Conservation (phyloP, 768 basidiomycete species). For the Trametes sanguinea region DNA sequence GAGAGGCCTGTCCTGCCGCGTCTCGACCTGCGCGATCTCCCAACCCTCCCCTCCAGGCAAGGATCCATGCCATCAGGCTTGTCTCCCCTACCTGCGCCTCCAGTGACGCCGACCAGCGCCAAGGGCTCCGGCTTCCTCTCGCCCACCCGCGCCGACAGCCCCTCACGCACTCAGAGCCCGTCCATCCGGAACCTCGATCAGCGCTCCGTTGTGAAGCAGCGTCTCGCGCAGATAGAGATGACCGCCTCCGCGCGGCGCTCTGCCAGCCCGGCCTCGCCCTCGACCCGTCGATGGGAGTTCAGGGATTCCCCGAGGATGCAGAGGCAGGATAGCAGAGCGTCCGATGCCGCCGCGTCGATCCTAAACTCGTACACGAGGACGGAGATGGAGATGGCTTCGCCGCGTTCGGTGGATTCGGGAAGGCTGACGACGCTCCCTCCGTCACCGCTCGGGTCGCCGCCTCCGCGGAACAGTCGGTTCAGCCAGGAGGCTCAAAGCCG, state of each 20-base stretch:
- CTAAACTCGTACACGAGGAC: conserved; percentile 11
- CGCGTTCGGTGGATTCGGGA: conserved; percentile 14
- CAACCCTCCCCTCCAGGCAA: background rate
- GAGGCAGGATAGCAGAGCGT: conserved; percentile 9
- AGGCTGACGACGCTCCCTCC: conserved; percentile 17
- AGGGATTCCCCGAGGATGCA: conserved; percentile 1
- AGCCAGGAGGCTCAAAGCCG: background rate
- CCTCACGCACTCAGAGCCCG: conserved; percentile 47
- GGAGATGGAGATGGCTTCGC: conserved; percentile 11
- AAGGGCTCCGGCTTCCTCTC: conserved; percentile 31
- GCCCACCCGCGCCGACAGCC: conserved; percentile 27
- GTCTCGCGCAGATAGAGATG: conserved; percentile 60
- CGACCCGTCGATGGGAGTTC: conserved; percentile 9
- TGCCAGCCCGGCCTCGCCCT: conserved; percentile 20
- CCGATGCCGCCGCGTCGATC: conserved; percentile 9
- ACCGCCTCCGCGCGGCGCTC: conserved; percentile 18
- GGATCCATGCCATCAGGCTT: conserved; percentile 4
- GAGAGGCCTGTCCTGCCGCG: conserved; percentile 35
- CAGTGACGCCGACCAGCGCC: conserved; percentile 23
- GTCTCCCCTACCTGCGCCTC: conserved; percentile 24
- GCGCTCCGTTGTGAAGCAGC: conserved; percentile 65
- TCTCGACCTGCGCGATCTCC: conserved; percentile 30
- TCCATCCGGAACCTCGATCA: conserved; percentile 64
- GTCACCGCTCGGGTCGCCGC: conserved; percentile 17
- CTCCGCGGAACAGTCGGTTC: conserved; percentile 1